phyloP scores from a whole-genome alignment of 805 yeast species.

The Myxozyma udenii region DNA sequence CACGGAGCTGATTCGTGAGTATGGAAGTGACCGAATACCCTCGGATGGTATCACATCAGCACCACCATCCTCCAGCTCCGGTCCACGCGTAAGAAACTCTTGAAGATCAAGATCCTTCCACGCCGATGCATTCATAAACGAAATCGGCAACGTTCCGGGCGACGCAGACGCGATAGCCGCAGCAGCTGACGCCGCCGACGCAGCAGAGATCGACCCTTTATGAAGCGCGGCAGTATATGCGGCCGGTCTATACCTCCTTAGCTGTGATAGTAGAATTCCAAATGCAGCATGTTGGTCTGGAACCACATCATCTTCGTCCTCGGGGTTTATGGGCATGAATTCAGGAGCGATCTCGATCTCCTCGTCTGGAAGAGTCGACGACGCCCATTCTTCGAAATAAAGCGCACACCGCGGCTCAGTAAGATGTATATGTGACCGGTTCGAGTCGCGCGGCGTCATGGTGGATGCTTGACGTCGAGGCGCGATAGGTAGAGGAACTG shows the following conservation, averaged over 20 bases:
- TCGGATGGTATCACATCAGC: constrained; percentile 1
- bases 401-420: constrained; percentile 22
- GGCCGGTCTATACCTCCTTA: constrained; percentile 26
- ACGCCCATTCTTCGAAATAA: constrained; percentile 28
- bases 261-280: constrained; percentile 28
- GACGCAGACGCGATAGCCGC: constrained; percentile 27
- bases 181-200: constrained; percentile 28
- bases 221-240: constrained; percentile 25
- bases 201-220: constrained; percentile 27
- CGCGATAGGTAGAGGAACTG: no score
- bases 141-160: constrained; percentile 24
- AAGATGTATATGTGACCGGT: constrained; percentile 29
- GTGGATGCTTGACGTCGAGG: no score
- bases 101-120: constrained; percentile 30
- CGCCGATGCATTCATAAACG: constrained; percentile 27
- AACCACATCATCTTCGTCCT: constrained; percentile 32
- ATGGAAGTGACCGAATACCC: constrained; percentile 1
- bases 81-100: constrained; percentile 13
- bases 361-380: constrained; percentile 25
- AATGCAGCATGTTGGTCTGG: constrained; percentile 33
- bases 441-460: constrained; percentile 25
- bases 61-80: neutral
- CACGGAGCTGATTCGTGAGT: constrained; percentile 16
- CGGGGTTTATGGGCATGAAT: constrained; percentile 30
- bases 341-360: constrained; percentile 29